Conservation (phyloP, 805 yeast genomes). For the Tetrapisispora nanseiensis region DNA sequence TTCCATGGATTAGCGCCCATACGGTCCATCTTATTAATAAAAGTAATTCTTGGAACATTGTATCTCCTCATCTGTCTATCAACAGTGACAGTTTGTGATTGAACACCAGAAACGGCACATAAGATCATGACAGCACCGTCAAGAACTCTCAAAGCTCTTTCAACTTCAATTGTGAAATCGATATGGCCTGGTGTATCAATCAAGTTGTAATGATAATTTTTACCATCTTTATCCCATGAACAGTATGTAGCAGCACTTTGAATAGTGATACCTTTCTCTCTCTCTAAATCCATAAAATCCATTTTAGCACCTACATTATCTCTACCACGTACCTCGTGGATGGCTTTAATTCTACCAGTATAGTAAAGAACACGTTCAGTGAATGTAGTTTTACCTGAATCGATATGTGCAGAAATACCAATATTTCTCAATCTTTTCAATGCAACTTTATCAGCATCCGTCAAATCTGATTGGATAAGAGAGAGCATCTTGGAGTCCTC, state of each 20-base stretch:
- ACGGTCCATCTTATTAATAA: slow-evolving; percentile 97
- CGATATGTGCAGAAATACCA: slow-evolving; percentile 97
- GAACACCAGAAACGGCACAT: slow-evolving; percentile 98
- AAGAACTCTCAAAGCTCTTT: slow-evolving; percentile 92
- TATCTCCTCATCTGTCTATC: slow-evolving; percentile 98
- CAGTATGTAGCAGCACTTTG: slow-evolving; percentile 99
- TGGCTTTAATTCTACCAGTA: slow-evolving; percentile 94
- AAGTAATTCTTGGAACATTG: slow-evolving; percentile 92
- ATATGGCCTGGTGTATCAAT: slow-evolving; percentile 99
- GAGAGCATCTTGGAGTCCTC: slow-evolving; percentile 37
- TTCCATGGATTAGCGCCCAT: slow-evolving; percentile 98
- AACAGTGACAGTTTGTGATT: slow-evolving; percentile 96
- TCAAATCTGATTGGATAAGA: slow-evolving; percentile 24
- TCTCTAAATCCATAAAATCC: slow-evolving; percentile 98
- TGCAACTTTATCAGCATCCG: slow-evolving; percentile 42
- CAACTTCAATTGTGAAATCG: slow-evolving; percentile 97
- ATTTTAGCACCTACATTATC: slow-evolving; percentile 98
- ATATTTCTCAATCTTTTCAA: slow-evolving; percentile 72
- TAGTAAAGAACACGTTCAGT: slow-evolving; percentile 94
- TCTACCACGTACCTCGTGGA: slow-evolving; percentile 93
- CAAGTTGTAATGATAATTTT: slow-evolving; percentile 77
- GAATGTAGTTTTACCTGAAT: slow-evolving; percentile 95
- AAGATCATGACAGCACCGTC: slow-evolving; percentile 98
- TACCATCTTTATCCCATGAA: slow-evolving; percentile 74
- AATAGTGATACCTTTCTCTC: slow-evolving; percentile 97